A percentile compares a stretch with the other conserved stretches of the same genome.
phyloP scores from a whole-genome alignment of 1,139 yeast genomes.

The Diutina neorugosa region DNA sequence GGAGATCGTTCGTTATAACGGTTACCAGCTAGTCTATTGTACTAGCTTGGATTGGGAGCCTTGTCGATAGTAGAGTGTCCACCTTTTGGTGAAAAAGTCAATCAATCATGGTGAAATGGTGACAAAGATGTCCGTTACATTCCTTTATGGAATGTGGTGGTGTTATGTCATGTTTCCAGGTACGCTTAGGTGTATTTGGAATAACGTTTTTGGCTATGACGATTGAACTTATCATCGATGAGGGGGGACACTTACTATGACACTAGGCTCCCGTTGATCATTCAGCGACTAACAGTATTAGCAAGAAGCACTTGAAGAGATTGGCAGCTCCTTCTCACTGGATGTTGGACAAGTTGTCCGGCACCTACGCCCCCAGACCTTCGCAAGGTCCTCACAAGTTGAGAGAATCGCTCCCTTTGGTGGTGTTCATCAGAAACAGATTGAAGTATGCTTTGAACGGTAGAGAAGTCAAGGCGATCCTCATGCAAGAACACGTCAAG shows the following conservation, averaged over 20 bases:
- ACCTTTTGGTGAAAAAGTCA: not conserved
- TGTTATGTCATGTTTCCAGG: too few species aligned
- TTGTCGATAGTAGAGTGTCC: slow-evolving; percentile 15
- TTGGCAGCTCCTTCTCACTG: slow-evolving; percentile 99
- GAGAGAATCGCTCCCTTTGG: slow-evolving; percentile 97
- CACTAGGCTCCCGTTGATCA: not conserved
- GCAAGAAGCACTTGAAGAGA: slow-evolving; percentile 96
- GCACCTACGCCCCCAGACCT: slow-evolving; percentile 99
- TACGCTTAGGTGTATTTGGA: not conserved
- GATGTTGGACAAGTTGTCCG: slow-evolving; percentile 99
- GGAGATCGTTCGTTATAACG: slow-evolving; percentile 6
- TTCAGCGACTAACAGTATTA: slow-evolving; percentile 22
- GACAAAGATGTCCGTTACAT: too few species aligned
- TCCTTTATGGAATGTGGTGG: too few species aligned
- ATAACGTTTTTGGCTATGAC: too few species aligned
- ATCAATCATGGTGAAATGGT: too few species aligned
- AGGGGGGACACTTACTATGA: not conserved
- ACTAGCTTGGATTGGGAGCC: slow-evolving; percentile 14
- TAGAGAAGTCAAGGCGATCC: slow-evolving; percentile 97
- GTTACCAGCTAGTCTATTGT: slow-evolving; percentile 14
- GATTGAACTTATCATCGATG: not conserved
- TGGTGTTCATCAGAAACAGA: slow-evolving; percentile 98
- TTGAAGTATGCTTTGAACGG: slow-evolving; percentile 99
- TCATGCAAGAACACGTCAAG: slow-evolving; percentile 98
- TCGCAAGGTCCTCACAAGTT: slow-evolving; percentile 99